A percentile compares a stretch with the other conserved stretches of the same genome.
Evolutionary conservation across 2,329 filamentous ascomycete genomes (phyloP).

Genomic region (Madurella fahalii): DNA sequence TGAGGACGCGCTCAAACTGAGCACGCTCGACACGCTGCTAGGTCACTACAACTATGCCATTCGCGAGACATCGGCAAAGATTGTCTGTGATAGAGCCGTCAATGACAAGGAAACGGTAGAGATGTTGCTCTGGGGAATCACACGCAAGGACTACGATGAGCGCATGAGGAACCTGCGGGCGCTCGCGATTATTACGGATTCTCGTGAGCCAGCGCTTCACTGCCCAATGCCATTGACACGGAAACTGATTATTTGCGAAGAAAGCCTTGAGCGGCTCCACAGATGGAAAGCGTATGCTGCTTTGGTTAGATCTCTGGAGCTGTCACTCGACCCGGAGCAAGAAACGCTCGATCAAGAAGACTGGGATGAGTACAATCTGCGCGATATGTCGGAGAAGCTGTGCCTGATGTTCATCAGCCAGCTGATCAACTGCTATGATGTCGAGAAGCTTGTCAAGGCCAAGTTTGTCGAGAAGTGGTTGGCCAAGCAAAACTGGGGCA

Average conservation of each 20-base stretch:
- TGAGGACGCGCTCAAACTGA: conserved; percentile 64
- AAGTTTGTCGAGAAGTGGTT: conserved; percentile 70
- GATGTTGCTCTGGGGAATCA: conserved; percentile 54
- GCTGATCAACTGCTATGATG: conserved; percentile 56
- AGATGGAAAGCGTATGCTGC: conserved; percentile 50
- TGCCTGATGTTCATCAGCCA: conserved; percentile 55
- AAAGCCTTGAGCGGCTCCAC: conserved; percentile 46
- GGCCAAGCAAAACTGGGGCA: conserved; percentile 67
- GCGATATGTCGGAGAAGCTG: conserved; percentile 58
- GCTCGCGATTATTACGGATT: conserved; percentile 52
- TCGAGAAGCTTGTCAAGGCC: conserved; percentile 55
- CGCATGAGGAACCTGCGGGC: conserved; percentile 55
- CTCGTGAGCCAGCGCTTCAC: conserved; percentile 32
- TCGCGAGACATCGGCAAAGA: conserved; percentile 61
- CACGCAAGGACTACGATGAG: conserved; percentile 54
- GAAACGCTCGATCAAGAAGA: conserved; percentile 51
- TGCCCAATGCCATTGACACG: conserved; percentile 2
- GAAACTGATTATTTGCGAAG: conserved; percentile 30
- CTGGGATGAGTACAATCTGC: conserved; percentile 60
- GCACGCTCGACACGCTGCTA: conserved; percentile 64
- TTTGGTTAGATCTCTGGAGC: conserved; percentile 57
- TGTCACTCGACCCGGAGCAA: conserved; percentile 50
- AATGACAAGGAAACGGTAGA: conserved; percentile 53
- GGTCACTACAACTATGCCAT: conserved; percentile 70
- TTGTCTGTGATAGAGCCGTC: conserved; percentile 52